phyloP scores from a whole-genome alignment of 768 basidiomycete genomes.

The Suillus discolor region DNA sequence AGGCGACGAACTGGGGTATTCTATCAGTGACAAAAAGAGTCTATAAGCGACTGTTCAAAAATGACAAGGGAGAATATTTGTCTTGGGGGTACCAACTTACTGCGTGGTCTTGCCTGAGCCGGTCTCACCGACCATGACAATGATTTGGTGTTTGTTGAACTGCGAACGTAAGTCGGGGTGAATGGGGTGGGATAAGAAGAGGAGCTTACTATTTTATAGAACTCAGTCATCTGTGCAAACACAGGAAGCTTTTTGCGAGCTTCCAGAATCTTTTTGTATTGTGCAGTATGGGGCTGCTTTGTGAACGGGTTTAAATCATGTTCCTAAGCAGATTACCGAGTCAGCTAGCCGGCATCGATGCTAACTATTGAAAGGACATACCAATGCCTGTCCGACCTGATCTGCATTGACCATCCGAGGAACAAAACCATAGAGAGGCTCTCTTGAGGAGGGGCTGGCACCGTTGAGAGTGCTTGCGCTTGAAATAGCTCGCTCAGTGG shows the following conservation, averaged over 20 bases:
- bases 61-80: constrained; percentile 22
- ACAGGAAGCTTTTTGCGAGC: constrained; percentile 89
- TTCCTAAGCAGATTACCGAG: constrained; percentile 46
- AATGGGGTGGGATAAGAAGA: not conserved
- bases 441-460: constrained; percentile 33
- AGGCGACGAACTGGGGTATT: constrained; percentile 96
- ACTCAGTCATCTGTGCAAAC: constrained; percentile 89
- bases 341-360: not conserved
- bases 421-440: constrained; percentile 76
- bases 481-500: constrained; percentile 26
- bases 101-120: constrained; percentile 97
- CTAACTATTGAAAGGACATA: constrained; percentile 35
- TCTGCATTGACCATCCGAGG: constrained; percentile 67
- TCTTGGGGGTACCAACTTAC: constrained; percentile 47
- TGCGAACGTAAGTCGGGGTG: constrained; percentile 1
- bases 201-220: constrained; percentile 79
- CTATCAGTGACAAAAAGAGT: constrained; percentile 43
- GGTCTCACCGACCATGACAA: constrained; percentile 92
- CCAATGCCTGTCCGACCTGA: constrained; percentile 73
- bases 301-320: constrained; percentile 90
- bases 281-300: constrained; percentile 68
- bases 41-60: constrained; percentile 29
- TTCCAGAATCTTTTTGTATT: constrained; percentile 87
- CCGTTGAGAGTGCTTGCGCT: constrained; percentile 2
- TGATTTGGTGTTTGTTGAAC: constrained; percentile 65